A percentile compares a stretch with the other conserved stretches of the same genome.
Conservation (phyloP, 139 green algal genomes). For the Zygnema circumcarinatum region DNA sequence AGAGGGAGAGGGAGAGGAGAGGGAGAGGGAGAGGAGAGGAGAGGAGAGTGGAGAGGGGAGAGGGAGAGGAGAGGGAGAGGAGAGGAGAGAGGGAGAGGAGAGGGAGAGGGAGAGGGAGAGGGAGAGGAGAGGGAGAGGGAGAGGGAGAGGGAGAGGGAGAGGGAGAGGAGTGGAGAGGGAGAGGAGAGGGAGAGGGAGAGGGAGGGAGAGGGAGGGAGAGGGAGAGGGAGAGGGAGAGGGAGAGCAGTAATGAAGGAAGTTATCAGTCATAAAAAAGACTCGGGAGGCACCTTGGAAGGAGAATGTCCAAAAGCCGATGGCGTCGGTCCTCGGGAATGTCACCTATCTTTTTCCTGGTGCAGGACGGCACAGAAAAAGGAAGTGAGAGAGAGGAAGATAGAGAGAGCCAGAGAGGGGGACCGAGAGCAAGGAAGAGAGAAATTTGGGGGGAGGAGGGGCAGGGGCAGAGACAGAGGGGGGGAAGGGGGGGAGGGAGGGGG, state of each 20-base stretch:
- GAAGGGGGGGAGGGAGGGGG: too few relatives aligned
- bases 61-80: background rate
- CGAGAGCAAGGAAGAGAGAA: too few relatives aligned
- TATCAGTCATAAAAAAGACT: background rate
- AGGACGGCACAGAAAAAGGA: background rate
- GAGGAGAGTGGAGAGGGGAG: background rate
- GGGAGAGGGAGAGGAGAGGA: too few relatives aligned
- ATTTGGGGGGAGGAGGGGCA: too few relatives aligned
- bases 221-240: background rate
- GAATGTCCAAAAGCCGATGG: background rate
- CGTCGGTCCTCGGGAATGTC: background rate
- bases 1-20: background rate
- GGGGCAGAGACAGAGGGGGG: too few relatives aligned
- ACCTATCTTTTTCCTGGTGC: background rate
- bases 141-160: slow-evolving; percentile 11
- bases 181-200: background rate
- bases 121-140: slow-evolving; percentile 30
- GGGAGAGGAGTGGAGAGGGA: slow-evolving; percentile 29
- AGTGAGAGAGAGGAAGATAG: background rate
- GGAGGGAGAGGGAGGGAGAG: background rate
- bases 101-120: slow-evolving; percentile 2
- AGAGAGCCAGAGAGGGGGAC: too few relatives aligned
- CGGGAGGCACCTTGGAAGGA: background rate
- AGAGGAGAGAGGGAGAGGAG: background rate
- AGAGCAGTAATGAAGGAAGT: background rate